Conservation (phyloP, 495 filamentous ascomycete genomes). For the Extremus antarcticus region DNA sequence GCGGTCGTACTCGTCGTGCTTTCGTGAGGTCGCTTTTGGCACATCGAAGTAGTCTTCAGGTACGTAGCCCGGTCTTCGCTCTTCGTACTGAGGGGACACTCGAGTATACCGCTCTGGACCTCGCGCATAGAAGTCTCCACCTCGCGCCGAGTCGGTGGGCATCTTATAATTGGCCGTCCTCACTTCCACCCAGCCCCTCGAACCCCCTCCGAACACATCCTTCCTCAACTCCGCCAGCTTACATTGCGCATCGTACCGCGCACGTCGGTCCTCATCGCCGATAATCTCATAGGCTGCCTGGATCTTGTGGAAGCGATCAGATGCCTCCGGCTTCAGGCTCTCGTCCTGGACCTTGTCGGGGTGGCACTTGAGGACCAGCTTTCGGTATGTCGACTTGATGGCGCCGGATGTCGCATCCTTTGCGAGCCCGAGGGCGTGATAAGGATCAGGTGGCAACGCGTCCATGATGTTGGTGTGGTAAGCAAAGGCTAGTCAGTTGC, state of each 20-base stretch:
- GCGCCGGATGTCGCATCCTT: slow-evolving; percentile 60
- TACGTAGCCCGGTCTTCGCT: slow-evolving; percentile 6
- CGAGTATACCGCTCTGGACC: slow-evolving; percentile 5
- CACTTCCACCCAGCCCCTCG: neutral
- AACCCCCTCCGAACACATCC: slow-evolving; percentile 30
- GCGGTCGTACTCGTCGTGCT: slow-evolving; percentile 11
- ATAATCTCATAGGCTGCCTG: slow-evolving; percentile 90
- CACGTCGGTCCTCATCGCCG: slow-evolving; percentile 60
- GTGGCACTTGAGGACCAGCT: slow-evolving; percentile 85
- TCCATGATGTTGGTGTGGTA: slow-evolving; percentile 42
- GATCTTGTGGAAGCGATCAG: slow-evolving; percentile 82
- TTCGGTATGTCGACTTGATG: slow-evolving; percentile 77
- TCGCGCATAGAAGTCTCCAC: slow-evolving; percentile 6
- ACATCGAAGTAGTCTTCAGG: slow-evolving; percentile 18
- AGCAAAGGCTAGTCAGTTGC: neutral
- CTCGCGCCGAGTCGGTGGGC: slow-evolving; percentile 6
- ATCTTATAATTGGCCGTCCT: slow-evolving; percentile 9
- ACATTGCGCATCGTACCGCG: slow-evolving; percentile 67
- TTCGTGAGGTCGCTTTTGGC: slow-evolving; percentile 7
- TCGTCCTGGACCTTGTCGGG: slow-evolving; percentile 88
- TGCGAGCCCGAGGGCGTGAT: slow-evolving; percentile 65
- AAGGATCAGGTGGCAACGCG: slow-evolving; percentile 65
- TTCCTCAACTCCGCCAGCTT: slow-evolving; percentile 49
- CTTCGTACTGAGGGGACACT: slow-evolving; percentile 13
- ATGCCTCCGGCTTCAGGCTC: slow-evolving; percentile 53